Conservation (phyloP, 164 flowering plant species). For the Saururus chinensis region DNA sequence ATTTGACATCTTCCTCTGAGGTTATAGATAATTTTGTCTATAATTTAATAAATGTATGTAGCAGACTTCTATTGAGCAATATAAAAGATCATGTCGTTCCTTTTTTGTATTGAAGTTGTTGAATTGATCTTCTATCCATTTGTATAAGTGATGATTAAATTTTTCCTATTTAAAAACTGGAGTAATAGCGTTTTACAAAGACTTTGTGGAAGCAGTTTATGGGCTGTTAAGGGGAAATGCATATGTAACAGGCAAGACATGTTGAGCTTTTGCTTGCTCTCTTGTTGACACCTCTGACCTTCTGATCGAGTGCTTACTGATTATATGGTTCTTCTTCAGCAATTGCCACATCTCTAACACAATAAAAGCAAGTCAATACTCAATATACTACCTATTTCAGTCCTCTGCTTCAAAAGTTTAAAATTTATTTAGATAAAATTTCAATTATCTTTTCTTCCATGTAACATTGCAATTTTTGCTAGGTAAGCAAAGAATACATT, state of each 20-base stretch:
- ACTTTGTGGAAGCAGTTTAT: neutral
- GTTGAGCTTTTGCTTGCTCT: neutral
- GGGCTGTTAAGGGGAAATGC: slow-evolving; percentile 13
- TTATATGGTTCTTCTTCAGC: slow-evolving; percentile 28
- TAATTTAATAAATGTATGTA: neutral
- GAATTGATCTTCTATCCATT: neutral
- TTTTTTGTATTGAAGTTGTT: neutral
- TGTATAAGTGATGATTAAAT: neutral
- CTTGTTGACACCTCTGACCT: neutral
- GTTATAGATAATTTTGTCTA: neutral
- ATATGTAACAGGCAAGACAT: slow-evolving; percentile 55
- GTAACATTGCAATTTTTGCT: no score
- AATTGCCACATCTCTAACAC: slow-evolving; percentile 59
- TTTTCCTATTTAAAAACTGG: neutral
- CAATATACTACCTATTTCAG: neutral
- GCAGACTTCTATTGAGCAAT: no score
- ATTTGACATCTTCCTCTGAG: no score
- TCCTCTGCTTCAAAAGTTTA: neutral
- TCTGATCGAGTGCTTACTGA: neutral
- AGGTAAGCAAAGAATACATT: no score
- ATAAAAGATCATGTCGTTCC: neutral
- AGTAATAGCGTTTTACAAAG: neutral
- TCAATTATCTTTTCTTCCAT: no score
- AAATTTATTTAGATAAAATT: neutral
- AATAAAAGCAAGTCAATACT: slow-evolving; percentile 34